These are phyloP conservation scores for Eutypa lata DNA, from an alignment of 2,329 filamentous ascomycete species.

Conservation along the genomic window DNA sequence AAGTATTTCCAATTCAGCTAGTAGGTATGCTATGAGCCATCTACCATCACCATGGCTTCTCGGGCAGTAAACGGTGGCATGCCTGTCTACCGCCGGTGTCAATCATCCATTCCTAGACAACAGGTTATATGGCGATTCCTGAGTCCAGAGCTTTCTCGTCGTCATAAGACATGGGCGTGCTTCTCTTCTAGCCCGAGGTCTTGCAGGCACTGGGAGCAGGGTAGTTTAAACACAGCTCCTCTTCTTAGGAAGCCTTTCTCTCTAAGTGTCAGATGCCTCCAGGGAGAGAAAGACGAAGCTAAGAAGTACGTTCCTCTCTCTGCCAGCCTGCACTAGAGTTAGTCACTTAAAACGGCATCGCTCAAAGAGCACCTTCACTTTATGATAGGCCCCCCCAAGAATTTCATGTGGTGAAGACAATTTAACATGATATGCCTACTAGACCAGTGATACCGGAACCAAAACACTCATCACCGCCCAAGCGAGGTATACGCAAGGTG, in stretches of 20 bases:
- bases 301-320: neutral
- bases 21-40: neutral
- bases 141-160: too few relatives aligned
- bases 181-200: neutral
- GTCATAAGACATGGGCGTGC: neutral
- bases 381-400: too few relatives aligned
- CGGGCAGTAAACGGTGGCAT: conserved; percentile 16
- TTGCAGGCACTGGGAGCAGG: neutral
- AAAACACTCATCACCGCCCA: neutral
- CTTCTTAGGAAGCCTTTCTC: neutral
- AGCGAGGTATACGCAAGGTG: conserved; percentile 21
- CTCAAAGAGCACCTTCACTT: too few relatives aligned
- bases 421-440: too few relatives aligned
- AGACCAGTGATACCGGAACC: neutral
- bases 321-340: neutral
- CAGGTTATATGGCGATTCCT: too few relatives aligned
- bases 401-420: too few relatives aligned
- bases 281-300: neutral
- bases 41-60: conserved; percentile 13
- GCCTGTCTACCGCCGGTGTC: conserved; percentile 10
- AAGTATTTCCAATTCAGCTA: neutral
- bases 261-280: neutral
- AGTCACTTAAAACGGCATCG: too few relatives aligned
- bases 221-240: neutral
- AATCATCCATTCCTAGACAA: neutral